Evolutionary conservation across 192 early-diverging fungal species (phyloP), one percentile per base, ranked within the genome.

Genomic region (Umbelopsis vinacea): DNA sequence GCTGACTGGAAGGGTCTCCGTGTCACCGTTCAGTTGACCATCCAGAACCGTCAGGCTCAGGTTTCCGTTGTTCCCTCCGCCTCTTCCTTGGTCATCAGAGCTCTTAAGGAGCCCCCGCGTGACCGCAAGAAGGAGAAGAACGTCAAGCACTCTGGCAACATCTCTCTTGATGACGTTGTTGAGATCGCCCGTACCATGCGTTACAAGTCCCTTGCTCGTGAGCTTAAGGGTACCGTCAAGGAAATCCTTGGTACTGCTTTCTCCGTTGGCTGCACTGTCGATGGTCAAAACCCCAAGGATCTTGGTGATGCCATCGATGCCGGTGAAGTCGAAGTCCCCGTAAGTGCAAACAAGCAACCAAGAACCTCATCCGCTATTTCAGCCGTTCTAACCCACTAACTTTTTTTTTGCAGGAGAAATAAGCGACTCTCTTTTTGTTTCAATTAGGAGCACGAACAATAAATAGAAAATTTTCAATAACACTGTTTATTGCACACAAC

Each of bases 71-170:
- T 99, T 55, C 96, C 97, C 76, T 92, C 92, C 52, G 97, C 97
- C 70, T 96, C 95, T 37, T 95, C 97, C 74, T 89, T 99, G 69
- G 94, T 99, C 79, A 97, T 99, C 88, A 84, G 87, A 80, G 97
- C 97, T 75, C 86, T 99, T 53, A 98, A 97, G 91, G 97, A 99
- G 88, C 93, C 96, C 67, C 89, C 91, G 35, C 87, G 97, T 73
- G 97, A 99, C 86, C 88, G 91, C 84, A 99, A 99, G 93, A 99
- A 99, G 95, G 97, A 99, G 85, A 99, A 99, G 94, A 99, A 99
- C 94, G 96, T 98, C 84, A 91, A 96, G 87, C 97, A 98, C 90
- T 88, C 81, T 80, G 97, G 97, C 75, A 99, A 99, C 92, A 86
- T 99, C 79, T 85, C 93, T 68, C 79, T 99, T 46, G 92, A 97